Percentiles rank a stretch among this genome's conserved stretches.
phyloP scores from a whole-genome alignment of 2,329 filamentous ascomycete species.

The Spiromastix sp. region DNA sequence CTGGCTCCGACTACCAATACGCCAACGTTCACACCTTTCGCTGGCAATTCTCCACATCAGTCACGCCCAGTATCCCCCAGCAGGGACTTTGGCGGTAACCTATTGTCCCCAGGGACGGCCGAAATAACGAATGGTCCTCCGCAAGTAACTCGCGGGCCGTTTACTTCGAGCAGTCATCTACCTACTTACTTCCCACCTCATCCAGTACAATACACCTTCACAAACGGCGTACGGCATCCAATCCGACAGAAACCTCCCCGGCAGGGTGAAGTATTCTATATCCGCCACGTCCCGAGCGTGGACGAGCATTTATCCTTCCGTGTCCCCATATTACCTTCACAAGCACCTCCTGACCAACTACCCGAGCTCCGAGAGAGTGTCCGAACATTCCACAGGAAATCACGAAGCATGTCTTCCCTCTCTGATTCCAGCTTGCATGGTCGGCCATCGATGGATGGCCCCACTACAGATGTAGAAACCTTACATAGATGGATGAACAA shows the following conservation, averaged over 20 bases:
- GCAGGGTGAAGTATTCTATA: conserved; percentile 87
- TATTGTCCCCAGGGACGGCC: background rate
- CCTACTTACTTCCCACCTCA: conserved; percentile 85
- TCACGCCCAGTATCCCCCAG: conserved; percentile 5
- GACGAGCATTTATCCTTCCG: conserved; percentile 83
- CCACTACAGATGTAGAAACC: conserved; percentile 54
- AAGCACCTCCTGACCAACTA: conserved; percentile 45
- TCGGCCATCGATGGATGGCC: conserved; percentile 4
- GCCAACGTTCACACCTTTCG: conserved; percentile 37
- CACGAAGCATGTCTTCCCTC: conserved; percentile 4
- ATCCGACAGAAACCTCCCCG: conserved; percentile 78
- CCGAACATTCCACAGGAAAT: conserved; percentile 15
- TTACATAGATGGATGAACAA: conserved; percentile 84
- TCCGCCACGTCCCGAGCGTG: conserved; percentile 70
- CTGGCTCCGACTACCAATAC: conserved; percentile 49
- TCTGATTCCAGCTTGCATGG: background rate
- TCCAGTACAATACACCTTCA: conserved; percentile 70
- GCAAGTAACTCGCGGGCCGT: conserved; percentile 45
- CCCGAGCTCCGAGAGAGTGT: conserved; percentile 16
- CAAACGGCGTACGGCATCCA: conserved; percentile 71
- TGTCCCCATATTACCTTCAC: conserved; percentile 60
- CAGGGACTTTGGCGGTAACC: background rate
- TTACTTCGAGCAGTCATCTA: conserved; percentile 71
- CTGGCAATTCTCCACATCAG: conserved; percentile 29
- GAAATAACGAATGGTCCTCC: background rate